These are phyloP conservation scores for Diversispora eburnea DNA, from an alignment of 192 early-diverging fungal genomes.

Conservation along the genomic window DNA sequence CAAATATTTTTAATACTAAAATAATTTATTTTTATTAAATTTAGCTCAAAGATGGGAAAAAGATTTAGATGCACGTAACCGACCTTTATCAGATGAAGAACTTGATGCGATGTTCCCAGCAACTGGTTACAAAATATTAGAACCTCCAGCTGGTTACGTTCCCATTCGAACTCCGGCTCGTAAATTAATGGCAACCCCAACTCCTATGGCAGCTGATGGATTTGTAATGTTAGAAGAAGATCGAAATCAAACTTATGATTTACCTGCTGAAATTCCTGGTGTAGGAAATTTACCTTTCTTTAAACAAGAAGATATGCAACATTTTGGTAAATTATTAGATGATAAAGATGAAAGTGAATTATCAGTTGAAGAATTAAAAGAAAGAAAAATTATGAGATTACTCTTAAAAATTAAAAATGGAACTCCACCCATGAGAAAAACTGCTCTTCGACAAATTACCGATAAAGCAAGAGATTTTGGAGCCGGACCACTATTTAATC, in stretches of 20 bases:
- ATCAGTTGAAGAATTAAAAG: conserved; percentile 83
- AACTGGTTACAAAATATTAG: conserved; percentile 87
- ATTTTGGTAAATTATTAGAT: conserved; percentile 89
- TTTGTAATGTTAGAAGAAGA: conserved; percentile 88
- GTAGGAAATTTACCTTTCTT: conserved; percentile 86
- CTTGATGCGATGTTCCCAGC: conserved; percentile 91
- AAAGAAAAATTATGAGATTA: conserved; percentile 93
- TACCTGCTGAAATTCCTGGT: conserved; percentile 85
- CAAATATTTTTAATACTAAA: neutral
- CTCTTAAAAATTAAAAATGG: conserved; percentile 99
- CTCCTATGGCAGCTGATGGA: conserved; percentile 73
- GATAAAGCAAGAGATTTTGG: conserved; percentile 96
- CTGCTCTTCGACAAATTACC: conserved; percentile 89
- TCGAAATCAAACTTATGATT: conserved; percentile 55
- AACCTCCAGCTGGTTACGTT: conserved; percentile 80
- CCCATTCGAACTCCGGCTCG: conserved; percentile 96
- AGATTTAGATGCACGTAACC: conserved; percentile 84
- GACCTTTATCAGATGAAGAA: conserved; percentile 86
- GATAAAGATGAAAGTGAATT: conserved; percentile 79
- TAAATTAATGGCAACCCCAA: conserved; percentile 92
- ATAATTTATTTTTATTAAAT: neutral
- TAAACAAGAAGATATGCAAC: conserved; percentile 96
- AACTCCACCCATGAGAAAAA: conserved; percentile 89
- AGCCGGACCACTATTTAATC: conserved; percentile 90
- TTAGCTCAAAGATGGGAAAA: conserved; percentile 70